Conservation (phyloP, 208 protist genomes). For the Acanthamoeba lenticulata region DNA sequence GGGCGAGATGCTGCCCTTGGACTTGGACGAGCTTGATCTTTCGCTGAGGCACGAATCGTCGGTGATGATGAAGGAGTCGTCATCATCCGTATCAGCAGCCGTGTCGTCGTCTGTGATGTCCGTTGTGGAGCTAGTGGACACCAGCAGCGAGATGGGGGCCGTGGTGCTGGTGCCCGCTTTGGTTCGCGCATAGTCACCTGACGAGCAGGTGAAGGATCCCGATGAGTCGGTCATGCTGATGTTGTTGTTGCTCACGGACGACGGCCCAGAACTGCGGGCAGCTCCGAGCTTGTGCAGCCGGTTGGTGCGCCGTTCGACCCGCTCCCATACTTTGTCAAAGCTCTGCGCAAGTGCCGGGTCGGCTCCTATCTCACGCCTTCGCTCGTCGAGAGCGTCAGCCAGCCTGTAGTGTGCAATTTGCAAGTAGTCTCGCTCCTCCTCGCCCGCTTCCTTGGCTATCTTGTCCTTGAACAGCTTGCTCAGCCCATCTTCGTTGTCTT, state of each 20-base stretch:
- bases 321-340: background rate
- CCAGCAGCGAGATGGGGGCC: background rate
- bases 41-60: conserved; percentile 12
- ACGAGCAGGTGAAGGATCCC: too few species aligned
- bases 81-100: background rate
- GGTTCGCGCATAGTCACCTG: background rate
- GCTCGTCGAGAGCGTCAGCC: background rate
- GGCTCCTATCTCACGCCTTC: background rate
- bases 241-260: background rate
- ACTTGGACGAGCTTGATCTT: background rate
- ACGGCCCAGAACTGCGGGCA: background rate
- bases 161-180: background rate
- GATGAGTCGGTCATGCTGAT: background rate
- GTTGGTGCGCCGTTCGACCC: background rate
- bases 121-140: background rate
- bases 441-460: background rate
- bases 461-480: background rate
- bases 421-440: background rate
- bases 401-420: background rate
- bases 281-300: background rate
- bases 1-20: background rate
- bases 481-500: background rate
- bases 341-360: background rate
- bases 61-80: background rate
- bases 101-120: background rate